These are phyloP conservation scores for Papiliotrema terrestris DNA, from an alignment of 1,284 basidiomycete genomes.

Conservation along the genomic window DNA sequence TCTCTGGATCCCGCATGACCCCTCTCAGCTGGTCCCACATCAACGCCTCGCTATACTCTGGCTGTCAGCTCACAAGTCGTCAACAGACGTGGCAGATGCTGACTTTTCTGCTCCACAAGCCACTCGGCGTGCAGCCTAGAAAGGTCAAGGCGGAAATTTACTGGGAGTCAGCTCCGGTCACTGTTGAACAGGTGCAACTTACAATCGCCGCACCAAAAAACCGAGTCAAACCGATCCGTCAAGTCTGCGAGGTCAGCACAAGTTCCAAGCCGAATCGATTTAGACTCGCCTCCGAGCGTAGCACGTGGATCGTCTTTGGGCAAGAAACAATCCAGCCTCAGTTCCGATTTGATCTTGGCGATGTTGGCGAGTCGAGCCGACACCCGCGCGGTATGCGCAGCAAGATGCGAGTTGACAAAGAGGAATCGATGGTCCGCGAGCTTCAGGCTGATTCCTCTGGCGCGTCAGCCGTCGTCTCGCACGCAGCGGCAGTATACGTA, in stretches of 20 bases:
- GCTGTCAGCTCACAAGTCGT: background rate
- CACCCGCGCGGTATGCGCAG: conserved; percentile 50
- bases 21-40: conserved; percentile 55
- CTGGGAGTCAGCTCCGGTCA: conserved; percentile 7
- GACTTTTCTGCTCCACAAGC: conserved; percentile 53
- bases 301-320: conserved; percentile 38
- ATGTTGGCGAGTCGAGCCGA: conserved; percentile 47
- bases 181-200: conserved; percentile 7
- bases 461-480: conserved; percentile 21
- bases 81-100: background rate
- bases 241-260: conserved; percentile 38
- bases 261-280: background rate
- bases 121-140: conserved; percentile 55
- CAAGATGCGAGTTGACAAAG: conserved; percentile 58
- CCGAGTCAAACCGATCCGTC: conserved; percentile 55
- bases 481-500: conserved; percentile 11
- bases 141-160: conserved; percentile 56
- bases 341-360: conserved; percentile 53
- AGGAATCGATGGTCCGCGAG: conserved; percentile 54
- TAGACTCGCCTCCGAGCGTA: conserved; percentile 8
- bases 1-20: conserved; percentile 45
- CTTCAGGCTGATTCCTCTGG: conserved; percentile 53
- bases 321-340: conserved; percentile 54
- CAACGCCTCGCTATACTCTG: conserved; percentile 50
- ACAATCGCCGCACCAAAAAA: conserved; percentile 54